Base-by-base conservation (phyloP, 164 flowering plant species). In the Nymphaea colorata region DNA sequence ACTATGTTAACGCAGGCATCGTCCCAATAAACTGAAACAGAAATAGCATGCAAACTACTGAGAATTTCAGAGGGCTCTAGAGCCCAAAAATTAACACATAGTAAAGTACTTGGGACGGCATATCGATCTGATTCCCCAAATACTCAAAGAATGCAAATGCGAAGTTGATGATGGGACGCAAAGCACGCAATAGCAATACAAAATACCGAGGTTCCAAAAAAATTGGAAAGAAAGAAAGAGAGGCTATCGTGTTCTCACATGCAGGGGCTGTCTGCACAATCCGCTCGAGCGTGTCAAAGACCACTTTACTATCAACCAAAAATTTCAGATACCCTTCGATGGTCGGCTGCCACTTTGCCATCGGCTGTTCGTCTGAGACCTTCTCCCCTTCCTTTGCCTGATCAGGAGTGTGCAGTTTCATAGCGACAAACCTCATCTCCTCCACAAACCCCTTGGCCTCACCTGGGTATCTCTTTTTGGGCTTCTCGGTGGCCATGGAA, bases 391-490 rank as follows among this genome's bases (percentile, higher is more conserved):
- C 97, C 72, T 72, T 94, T 0, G 97, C 84, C 70, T 91, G 96
- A 64, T 94, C 97, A 67, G 61, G 91, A 0, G 96, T 94, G 72
- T 94, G 98, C 83, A 94, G 70, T 68, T 83, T 94, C 97, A 94
- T 88, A 0, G 98, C 97, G 74, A 91, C 96, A 69, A 85, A 87
- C 73, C 93, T 81, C 97, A 91, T 89, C 80, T 94, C 98, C 85
- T 84, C 96, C 75, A 91, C 96, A 75, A 94, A 94, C 72, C 96
- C 97, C 75, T 87, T 88, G 41, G 84, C 79, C 78, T 88, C 96
- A 2, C 89, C 91, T 0, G 91, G 88, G 66, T 87, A 85, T 70
- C 86, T 65, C 78, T 82, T 85, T 76, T 78, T 80, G 44, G 81
- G 73, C 77, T 79, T 82, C 86, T 86, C 92, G 5, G 87, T 85